phyloP scores from a whole-genome alignment of 306 rosid species.

The Castanopsis chinensis region DNA sequence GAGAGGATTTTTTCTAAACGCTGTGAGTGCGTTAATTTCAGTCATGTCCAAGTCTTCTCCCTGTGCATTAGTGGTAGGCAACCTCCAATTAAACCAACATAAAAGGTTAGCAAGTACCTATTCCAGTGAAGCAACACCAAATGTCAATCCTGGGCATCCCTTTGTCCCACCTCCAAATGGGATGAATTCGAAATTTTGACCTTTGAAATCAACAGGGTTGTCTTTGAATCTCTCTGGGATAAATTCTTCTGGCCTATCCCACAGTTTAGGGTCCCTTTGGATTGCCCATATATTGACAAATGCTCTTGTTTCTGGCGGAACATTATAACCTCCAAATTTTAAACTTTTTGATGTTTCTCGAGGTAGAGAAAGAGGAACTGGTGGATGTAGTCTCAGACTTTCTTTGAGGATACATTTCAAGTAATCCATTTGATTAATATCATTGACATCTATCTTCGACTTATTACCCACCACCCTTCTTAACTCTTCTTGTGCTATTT shows the following conservation, averaged over 20 bases:
- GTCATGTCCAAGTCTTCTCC: neutral
- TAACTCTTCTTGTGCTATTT: slow-evolving; percentile 36
- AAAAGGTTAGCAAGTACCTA: slow-evolving; percentile 4
- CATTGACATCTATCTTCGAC: slow-evolving; percentile 5
- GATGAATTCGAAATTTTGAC: slow-evolving; percentile 18
- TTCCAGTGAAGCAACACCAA: slow-evolving; percentile 14
- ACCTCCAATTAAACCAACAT: neutral
- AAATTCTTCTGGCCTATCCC: slow-evolving; percentile 35
- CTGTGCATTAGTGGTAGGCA: neutral
- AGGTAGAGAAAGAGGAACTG: slow-evolving; percentile 24
- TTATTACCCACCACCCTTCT: too few species aligned
- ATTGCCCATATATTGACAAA: slow-evolving; percentile 23
- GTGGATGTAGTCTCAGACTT: slow-evolving; percentile 30
- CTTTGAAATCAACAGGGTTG: neutral
- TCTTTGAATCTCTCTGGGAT: slow-evolving; percentile 30
- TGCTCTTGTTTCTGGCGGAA: slow-evolving; percentile 21
- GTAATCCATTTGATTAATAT: slow-evolving; percentile 28
- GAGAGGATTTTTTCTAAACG: too few species aligned
- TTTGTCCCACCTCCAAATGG: slow-evolving; percentile 35
- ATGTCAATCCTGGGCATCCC: slow-evolving; percentile 25
- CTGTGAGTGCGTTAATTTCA: too few species aligned
- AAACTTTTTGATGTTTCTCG: slow-evolving; percentile 7
- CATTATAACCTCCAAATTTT: slow-evolving; percentile 12
- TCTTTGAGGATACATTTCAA: slow-evolving; percentile 33
- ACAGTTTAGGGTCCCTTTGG: slow-evolving; percentile 28